Conservation (phyloP, 169 alveolate genomes). For the Eimeria sp. region DNA sequence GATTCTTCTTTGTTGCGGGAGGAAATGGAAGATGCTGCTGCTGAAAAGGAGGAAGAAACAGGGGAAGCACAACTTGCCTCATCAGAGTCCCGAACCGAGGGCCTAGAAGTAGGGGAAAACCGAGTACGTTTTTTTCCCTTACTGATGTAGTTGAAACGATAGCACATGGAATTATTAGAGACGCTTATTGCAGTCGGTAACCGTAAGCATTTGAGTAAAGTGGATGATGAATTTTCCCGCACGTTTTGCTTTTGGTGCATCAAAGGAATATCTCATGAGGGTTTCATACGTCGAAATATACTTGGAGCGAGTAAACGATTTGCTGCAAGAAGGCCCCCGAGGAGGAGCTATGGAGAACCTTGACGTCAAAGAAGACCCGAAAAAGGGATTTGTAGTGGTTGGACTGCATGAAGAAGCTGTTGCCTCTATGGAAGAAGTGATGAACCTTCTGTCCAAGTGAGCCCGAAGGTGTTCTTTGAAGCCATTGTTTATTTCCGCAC, state of each 20-base stretch:
- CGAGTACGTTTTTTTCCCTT: constrained; percentile 12
- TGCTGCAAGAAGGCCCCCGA: constrained; percentile 88
- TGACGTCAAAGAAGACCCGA: constrained; percentile 92
- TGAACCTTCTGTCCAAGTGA: constrained; percentile 86
- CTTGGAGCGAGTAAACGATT: constrained; percentile 92
- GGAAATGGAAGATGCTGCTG: constrained; percentile 87
- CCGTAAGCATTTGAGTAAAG: neutral
- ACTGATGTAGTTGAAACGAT: neutral
- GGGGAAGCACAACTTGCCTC: constrained; percentile 55
- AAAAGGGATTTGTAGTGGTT: constrained; percentile 90
- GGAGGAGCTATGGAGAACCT: constrained; percentile 88
- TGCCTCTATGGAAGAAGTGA: constrained; percentile 89
- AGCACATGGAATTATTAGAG: neutral
- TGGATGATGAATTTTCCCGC: neutral
- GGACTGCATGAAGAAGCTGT: constrained; percentile 91
- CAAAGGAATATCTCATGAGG: constrained; percentile 89
- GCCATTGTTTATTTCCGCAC: neutral
- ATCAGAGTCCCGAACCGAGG: constrained; percentile 2
- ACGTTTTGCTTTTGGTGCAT: neutral
- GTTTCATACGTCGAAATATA: constrained; percentile 92
- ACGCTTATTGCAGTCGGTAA: neutral
- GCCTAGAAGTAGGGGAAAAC: constrained; percentile 63
- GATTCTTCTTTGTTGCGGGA: constrained; percentile 87
- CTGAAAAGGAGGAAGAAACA: constrained; percentile 87
- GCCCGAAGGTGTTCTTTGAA: constrained; percentile 1